Conservation (phyloP, 192 early-diverging fungal species). For the Linnemannia exigua region DNA sequence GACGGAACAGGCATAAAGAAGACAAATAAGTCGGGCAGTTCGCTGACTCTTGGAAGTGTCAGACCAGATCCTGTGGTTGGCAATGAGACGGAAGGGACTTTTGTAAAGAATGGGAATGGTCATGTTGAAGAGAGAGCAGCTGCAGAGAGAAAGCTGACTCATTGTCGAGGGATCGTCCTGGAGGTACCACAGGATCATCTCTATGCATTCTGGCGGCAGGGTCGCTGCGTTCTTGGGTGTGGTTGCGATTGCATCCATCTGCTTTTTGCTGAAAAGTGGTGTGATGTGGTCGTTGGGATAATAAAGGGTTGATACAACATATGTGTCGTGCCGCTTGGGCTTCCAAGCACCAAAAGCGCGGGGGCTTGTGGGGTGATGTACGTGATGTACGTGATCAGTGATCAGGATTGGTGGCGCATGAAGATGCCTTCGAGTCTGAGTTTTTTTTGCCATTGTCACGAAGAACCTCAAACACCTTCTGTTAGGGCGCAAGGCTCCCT, state of each 20-base stretch:
- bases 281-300: too few species aligned
- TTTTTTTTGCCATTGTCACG: too few species aligned
- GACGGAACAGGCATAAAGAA: constrained; percentile 22
- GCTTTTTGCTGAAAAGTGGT: too few species aligned
- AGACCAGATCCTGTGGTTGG: constrained; percentile 19
- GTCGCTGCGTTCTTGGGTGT: neutral
- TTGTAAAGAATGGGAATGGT: constrained; percentile 32
- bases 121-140: constrained; percentile 17
- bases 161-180: constrained; percentile 30
- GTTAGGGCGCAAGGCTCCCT: too few species aligned
- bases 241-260: neutral
- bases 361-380: too few species aligned
- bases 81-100: constrained; percentile 29
- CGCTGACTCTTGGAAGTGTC: neutral
- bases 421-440: too few species aligned
- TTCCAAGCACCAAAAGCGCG: too few species aligned
- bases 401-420: too few species aligned
- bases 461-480: too few species aligned
- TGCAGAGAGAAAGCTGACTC: constrained; percentile 26
- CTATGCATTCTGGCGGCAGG: constrained; percentile 39
- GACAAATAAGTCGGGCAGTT: constrained; percentile 20
- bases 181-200: constrained; percentile 22
- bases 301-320: too few species aligned
- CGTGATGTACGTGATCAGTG: too few species aligned
- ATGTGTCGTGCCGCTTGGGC: too few species aligned